Conservation (phyloP, 371 early-diverging fungal species). For the Mortierella sp. region DNA sequence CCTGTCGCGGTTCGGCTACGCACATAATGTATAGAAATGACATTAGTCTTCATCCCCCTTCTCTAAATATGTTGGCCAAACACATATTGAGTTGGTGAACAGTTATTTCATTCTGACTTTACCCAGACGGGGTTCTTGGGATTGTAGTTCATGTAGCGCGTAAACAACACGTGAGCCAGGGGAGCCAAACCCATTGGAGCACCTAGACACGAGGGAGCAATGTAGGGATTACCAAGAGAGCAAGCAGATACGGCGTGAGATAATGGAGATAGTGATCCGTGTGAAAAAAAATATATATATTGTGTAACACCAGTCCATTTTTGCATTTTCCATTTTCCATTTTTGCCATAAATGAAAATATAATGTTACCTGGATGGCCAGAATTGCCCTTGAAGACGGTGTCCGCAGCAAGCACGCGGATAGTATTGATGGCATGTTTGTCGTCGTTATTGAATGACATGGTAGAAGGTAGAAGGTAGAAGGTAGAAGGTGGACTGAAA, state of each 20-base stretch:
- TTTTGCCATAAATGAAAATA: not conserved
- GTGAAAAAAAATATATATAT: slow-evolving; percentile 16
- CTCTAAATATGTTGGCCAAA: too few species aligned
- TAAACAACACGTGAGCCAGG: slow-evolving; percentile 95
- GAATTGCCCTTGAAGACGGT: slow-evolving; percentile 95
- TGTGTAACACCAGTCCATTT: not conserved
- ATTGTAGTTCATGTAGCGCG: slow-evolving; percentile 84
- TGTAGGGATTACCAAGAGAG: not conserved
- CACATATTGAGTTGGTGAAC: not conserved
- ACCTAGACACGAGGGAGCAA: slow-evolving; percentile 59
- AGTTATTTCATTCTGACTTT: slow-evolving; percentile 30
- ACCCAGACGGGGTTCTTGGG: slow-evolving; percentile 91
- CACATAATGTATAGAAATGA: too few species aligned
- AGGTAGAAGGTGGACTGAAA: slow-evolving; percentile 13
- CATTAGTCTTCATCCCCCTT: too few species aligned
- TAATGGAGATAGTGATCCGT: slow-evolving; percentile 3
- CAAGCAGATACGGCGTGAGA: slow-evolving; percentile 1
- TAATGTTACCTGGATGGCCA: slow-evolving; percentile 93
- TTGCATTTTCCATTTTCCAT: not conserved
- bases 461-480: slow-evolving; percentile 22
- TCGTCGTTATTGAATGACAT: slow-evolving; percentile 72
- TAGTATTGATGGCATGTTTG: slow-evolving; percentile 87
- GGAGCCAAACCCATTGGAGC: slow-evolving; percentile 99
- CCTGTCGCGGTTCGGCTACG: slow-evolving; percentile 92
- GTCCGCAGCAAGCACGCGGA: slow-evolving; percentile 95